Percentiles rank a stretch among this genome's conserved stretches.
These are phyloP conservation scores for Suillus lakei DNA, from an alignment of 768 basidiomycete species.

Conservation along the genomic window DNA sequence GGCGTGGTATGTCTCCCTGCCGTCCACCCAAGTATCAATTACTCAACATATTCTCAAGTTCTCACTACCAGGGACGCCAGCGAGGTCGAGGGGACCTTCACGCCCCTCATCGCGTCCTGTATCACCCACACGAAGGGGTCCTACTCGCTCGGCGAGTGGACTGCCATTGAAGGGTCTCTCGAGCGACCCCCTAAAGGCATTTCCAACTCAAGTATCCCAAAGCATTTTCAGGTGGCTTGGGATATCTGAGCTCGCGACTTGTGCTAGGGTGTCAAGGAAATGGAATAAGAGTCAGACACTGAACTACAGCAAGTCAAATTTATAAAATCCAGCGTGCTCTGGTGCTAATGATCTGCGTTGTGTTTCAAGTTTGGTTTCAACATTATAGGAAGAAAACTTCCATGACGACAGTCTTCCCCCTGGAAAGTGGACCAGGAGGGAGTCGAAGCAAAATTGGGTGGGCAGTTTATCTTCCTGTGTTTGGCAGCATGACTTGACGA, in stretches of 20 bases:
- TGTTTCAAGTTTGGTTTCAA: conserved; percentile 85
- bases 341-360: background rate
- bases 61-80: conserved; percentile 70
- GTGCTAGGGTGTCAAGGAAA: conserved; percentile 81
- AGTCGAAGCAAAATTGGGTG: conserved; percentile 95
- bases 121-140: conserved; percentile 35
- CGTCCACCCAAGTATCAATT: conserved; percentile 10
- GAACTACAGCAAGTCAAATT: conserved; percentile 72
- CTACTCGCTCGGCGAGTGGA: conserved; percentile 23
- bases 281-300: conserved; percentile 90
- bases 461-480: conserved; percentile 24
- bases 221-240: conserved; percentile 70
- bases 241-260: conserved; percentile 71
- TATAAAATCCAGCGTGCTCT: background rate
- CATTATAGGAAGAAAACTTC: conserved; percentile 86
- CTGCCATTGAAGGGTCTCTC: conserved; percentile 26
- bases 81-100: conserved; percentile 60
- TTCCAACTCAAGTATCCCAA: conserved; percentile 86
- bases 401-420: conserved; percentile 77
- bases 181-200: conserved; percentile 65
- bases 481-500: conserved; percentile 12
- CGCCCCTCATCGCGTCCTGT: conserved; percentile 41
- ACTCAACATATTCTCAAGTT: conserved; percentile 44
- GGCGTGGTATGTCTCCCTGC: conserved; percentile 59
- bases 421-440: conserved; percentile 90